Evolutionary conservation across 2,329 filamentous ascomycete genomes (phyloP), one percentile per base, ranked within the genome.

Genomic region (Penicillium concentricum): DNA sequence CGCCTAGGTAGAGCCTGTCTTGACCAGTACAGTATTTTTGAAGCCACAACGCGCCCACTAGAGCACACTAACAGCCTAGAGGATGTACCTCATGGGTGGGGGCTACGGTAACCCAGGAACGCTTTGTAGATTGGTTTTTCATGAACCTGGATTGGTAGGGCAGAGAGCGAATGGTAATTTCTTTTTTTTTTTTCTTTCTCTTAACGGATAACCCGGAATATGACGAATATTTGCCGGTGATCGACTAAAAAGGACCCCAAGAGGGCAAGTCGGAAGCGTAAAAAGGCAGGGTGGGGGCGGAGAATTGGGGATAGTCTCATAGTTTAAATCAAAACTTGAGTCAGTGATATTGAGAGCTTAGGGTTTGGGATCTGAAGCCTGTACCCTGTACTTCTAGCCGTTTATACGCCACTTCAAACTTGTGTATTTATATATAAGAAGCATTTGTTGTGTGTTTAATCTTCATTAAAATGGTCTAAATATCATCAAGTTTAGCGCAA

Each of bases 11-110:
- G 13, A n/a, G 50, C 15, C 13, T 46, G 24, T 47, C 30, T 52
- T 46, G 50, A 52, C 32, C 41, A 52, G 32, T 46, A 45, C 22
- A 37, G 50, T 45, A 28, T 38, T 30, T 52, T 52, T 35, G 15
- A 52, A n/a, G 41, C 50, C 24, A 20, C 30, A 5, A n/a, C 12
- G 10, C 39, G 30, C n/a, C 9, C 39, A 8, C 5, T 26, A 4
- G 41, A 37, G 32, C 50, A 52, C 13, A 46, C 24, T 10, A 26
- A 52, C 10, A 45, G 39, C 24, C 18, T 38, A 15, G 39, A 30
- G 30, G n/a, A 46, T 30, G 50, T 47, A 30, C 42, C 50, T 9
- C 41, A 47, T 4, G 22, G 24, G 18, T 47, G 44, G 30, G 20
- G 15, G 9, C 18, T n/a, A 12, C 20, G 15, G 12, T 13, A 34